These are phyloP conservation scores for Podosphaera fusca DNA, from an alignment of 2,329 filamentous ascomycete genomes.

Conservation along the genomic window DNA sequence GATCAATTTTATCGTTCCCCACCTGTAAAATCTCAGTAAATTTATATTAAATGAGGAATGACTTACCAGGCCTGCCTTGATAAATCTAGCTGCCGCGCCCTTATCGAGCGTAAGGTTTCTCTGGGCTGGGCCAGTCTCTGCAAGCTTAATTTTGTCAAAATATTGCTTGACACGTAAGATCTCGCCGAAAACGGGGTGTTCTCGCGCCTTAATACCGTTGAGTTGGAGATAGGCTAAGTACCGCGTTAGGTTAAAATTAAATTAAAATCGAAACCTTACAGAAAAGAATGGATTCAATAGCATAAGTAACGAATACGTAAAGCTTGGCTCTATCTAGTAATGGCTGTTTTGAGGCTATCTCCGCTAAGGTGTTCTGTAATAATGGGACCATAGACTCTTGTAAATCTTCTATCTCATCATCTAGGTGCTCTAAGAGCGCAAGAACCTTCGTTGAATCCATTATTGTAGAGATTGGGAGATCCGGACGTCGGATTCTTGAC, in stretches of 20 bases:
- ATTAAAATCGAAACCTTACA: conserved; percentile 26
- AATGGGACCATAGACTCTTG: conserved; percentile 55
- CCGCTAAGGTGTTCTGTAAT: conserved; percentile 36
- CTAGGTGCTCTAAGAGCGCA: conserved; percentile 27
- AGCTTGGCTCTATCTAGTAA: conserved; percentile 91
- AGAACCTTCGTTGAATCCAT: conserved; percentile 21
- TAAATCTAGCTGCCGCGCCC: conserved; percentile 55
- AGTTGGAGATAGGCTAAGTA: conserved; percentile 47
- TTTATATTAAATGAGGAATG: conserved; percentile 2
- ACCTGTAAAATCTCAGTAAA: conserved; percentile 7
- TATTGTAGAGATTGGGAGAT: background rate
- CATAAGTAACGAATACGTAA: conserved; percentile 68
- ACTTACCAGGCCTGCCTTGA: conserved; percentile 55
- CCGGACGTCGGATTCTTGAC: background rate
- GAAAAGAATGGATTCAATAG: conserved; percentile 77
- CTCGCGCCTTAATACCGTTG: conserved; percentile 56
- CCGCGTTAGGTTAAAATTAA: background rate
- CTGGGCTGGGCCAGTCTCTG: conserved; percentile 30
- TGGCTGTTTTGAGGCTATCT: conserved; percentile 54
- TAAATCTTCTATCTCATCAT: conserved; percentile 57
- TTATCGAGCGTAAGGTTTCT: conserved; percentile 37
- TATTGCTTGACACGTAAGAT: conserved; percentile 74
- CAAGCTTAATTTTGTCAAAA: conserved; percentile 69
- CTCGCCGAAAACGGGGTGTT: conserved; percentile 68
- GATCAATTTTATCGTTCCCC: conserved; percentile 26